Percentiles rank a stretch among this genome's conserved stretches.
Conservation (phyloP, 441 rosid species). For the Adansonia gregorii region DNA sequence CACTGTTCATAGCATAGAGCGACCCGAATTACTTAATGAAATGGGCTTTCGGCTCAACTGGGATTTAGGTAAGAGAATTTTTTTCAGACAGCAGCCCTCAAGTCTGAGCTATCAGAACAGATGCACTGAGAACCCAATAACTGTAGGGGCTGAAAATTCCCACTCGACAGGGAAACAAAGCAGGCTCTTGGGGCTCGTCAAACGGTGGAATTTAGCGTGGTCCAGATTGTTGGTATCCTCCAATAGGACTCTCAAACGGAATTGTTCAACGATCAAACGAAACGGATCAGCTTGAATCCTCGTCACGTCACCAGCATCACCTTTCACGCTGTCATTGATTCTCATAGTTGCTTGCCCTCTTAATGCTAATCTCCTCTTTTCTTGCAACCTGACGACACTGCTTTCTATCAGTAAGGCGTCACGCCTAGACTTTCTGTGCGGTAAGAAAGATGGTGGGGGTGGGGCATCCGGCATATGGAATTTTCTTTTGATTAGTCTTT, state of each 20-base stretch:
- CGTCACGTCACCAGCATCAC: background rate
- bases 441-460: background rate
- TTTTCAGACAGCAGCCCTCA: too few relatives aligned
- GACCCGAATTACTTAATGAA: too few relatives aligned
- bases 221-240: background rate
- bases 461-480: slow-evolving; percentile 3
- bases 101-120: background rate
- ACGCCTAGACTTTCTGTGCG: background rate
- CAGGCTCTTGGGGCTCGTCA: background rate
- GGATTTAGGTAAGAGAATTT: too few relatives aligned
- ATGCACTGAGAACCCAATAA: background rate
- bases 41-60: too few relatives aligned
- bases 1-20: too few relatives aligned
- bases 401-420: slow-evolving; percentile 11
- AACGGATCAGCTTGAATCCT: slow-evolving; percentile 1
- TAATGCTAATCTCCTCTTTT: background rate
- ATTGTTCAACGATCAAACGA: background rate
- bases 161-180: background rate
- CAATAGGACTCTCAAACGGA: background rate
- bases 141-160: background rate
- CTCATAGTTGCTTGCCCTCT: background rate
- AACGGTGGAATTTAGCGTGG: background rate
- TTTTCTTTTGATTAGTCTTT: background rate
- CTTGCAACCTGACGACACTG: background rate
- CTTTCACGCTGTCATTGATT: background rate